Evolutionary conservation across 495 filamentous ascomycete species (phyloP).

Genomic region (Penicillium coffeae): DNA sequence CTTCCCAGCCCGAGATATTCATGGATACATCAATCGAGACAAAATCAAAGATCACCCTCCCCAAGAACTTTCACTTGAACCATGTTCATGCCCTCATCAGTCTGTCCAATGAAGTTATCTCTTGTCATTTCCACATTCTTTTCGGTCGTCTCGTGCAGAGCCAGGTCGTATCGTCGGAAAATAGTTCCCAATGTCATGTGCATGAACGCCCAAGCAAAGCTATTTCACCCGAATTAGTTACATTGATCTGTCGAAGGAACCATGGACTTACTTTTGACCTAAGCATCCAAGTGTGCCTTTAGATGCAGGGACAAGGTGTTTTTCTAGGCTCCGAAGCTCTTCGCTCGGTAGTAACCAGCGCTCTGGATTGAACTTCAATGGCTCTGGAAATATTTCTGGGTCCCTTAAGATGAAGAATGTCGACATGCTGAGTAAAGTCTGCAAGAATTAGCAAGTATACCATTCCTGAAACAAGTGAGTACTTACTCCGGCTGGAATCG

Average conservation of each 20-base stretch:
- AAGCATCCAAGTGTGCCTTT: constrained; percentile 47
- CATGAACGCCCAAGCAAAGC: constrained; percentile 5
- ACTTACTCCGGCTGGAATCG: constrained; percentile 25
- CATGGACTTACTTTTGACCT: constrained; percentile 38
- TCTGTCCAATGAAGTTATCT: constrained; percentile 29
- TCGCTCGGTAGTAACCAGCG: constrained; percentile 38
- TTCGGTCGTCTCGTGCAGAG: constrained; percentile 11
- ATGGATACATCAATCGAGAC: neutral
- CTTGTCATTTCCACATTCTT: constrained; percentile 24
- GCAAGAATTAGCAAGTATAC: too few relatives aligned
- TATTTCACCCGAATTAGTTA: neutral
- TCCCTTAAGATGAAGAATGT: constrained; percentile 36
- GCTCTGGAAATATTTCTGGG: constrained; percentile 33
- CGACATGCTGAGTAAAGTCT: constrained; percentile 23
- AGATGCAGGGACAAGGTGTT: constrained; percentile 40
- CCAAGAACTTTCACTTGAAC: constrained; percentile 21
- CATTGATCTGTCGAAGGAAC: neutral
- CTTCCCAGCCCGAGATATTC: neutral
- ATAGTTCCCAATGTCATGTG: constrained; percentile 3
- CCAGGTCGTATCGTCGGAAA: constrained; percentile 6
- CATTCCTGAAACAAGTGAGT: too few relatives aligned
- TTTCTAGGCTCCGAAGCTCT: constrained; percentile 14
- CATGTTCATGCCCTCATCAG: constrained; percentile 13
- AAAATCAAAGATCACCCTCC: constrained; percentile 1
- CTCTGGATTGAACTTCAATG: constrained; percentile 37